phyloP scores from a whole-genome alignment of 495 filamentous ascomycete species.

The Echria macrotheca region DNA sequence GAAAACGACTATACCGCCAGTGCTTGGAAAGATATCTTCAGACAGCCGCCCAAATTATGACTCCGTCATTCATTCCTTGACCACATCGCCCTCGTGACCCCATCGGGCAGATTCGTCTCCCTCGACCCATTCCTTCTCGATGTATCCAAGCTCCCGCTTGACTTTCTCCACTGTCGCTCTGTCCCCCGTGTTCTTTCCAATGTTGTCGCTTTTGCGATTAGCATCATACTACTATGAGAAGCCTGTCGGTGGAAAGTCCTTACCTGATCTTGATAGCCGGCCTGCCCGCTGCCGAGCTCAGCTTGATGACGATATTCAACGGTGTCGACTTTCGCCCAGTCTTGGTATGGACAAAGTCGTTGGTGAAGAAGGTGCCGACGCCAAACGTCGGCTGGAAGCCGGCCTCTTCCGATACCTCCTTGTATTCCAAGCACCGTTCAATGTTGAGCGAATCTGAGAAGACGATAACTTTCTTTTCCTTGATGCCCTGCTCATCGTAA shows the following conservation, averaged over 20 bases:
- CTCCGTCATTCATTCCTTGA: constrained; percentile 8
- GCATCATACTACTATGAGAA: not conserved
- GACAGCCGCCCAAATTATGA: not conserved
- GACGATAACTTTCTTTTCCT: constrained; percentile 84
- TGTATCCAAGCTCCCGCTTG: constrained; percentile 78
- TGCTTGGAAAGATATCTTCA: not conserved
- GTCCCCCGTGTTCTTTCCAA: constrained; percentile 94
- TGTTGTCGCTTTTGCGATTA: constrained; percentile 60
- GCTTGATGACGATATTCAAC: constrained; percentile 96
- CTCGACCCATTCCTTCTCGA: constrained; percentile 73
- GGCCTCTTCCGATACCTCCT: constrained; percentile 67
- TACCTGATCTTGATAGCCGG: constrained; percentile 82
- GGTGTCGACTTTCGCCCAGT: constrained; percentile 80
- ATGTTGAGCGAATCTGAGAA: constrained; percentile 95
- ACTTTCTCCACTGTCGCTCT: constrained; percentile 70
- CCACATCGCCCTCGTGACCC: constrained; percentile 42
- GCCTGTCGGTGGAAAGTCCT: not conserved
- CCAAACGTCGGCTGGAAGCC: constrained; percentile 84
- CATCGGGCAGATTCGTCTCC: constrained; percentile 83
- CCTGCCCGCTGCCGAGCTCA: constrained; percentile 75
- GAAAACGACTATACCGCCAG: not conserved
- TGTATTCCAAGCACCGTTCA: constrained; percentile 86
- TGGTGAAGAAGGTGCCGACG: constrained; percentile 91
- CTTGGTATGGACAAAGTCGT: constrained; percentile 69
- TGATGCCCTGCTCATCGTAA: constrained; percentile 71